phyloP scores from a whole-genome alignment of 345 rosid species.

The Lepidium didymum region DNA sequence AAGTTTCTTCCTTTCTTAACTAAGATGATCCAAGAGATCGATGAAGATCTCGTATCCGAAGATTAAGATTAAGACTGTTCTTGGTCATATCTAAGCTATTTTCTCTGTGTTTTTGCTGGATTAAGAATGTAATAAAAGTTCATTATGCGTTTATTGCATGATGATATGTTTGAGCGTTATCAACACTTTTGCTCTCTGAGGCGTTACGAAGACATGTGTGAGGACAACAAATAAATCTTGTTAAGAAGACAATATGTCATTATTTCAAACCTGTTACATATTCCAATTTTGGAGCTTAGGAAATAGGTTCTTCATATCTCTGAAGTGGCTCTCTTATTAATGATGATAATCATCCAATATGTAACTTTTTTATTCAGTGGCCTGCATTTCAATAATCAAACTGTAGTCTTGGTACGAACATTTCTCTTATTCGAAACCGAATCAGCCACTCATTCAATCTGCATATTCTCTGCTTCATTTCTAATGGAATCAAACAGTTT shows the following conservation, averaged over 20 bases:
- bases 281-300: too few species aligned
- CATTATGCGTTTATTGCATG: background rate
- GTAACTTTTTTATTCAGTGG: background rate
- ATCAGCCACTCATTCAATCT: conserved; percentile 27
- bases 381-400: background rate
- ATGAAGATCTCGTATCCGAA: background rate
- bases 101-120: background rate
- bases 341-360: background rate
- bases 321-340: too few species aligned
- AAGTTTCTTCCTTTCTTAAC: background rate
- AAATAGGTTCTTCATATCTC: too few species aligned
- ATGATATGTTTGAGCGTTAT: background rate
- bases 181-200: background rate
- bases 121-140: background rate
- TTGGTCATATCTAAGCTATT: background rate
- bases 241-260: background rate
- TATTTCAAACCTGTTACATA: too few species aligned
- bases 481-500: conserved; percentile 50
- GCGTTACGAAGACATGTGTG: background rate
- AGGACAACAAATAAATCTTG: background rate
- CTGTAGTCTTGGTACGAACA: background rate
- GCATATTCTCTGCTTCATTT: conserved; percentile 52
- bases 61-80: background rate
- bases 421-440: background rate
- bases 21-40: background rate